These are phyloP conservation scores for Kwoniella sp. DNA, from an alignment of 768 basidiomycete species.

Conservation along the genomic window DNA sequence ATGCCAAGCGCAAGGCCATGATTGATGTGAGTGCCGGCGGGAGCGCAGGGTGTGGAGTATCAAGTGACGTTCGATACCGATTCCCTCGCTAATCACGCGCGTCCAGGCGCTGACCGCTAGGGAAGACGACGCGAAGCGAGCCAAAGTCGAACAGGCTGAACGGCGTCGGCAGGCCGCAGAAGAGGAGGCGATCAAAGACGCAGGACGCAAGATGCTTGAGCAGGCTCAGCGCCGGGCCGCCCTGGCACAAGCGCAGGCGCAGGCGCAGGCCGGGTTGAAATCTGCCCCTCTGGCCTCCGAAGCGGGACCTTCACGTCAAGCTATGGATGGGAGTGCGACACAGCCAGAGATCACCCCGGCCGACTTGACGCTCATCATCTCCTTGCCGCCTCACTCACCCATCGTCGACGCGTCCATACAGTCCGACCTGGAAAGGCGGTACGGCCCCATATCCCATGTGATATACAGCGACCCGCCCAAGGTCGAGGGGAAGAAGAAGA, in stretches of 20 bases:
- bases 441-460: conserved; percentile 39
- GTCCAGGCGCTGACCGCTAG: conserved; percentile 35
- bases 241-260: not conserved
- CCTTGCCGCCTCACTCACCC: conserved; percentile 32
- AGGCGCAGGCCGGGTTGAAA: no score
- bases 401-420: conserved; percentile 5
- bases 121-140: conserved; percentile 47
- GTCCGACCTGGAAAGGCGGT: conserved; percentile 18
- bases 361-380: conserved; percentile 42
- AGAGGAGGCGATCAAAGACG: conserved; percentile 45
- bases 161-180: conserved; percentile 25
- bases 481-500: conserved; percentile 23
- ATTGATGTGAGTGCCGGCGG: conserved; percentile 39
- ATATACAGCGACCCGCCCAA: conserved; percentile 23
- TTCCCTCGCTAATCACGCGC: not conserved
- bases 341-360: conserved; percentile 32
- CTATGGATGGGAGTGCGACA: not conserved
- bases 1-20: conserved; percentile 41
- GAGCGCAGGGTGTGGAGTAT: not conserved
- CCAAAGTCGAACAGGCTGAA: conserved; percentile 31
- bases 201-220: conserved; percentile 39
- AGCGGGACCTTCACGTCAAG: not conserved
- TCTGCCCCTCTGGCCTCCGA: no score
- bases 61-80: not conserved
- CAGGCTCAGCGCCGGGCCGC: conserved; percentile 34